phyloP scores from a whole-genome alignment of 306 rosid genomes.

The Cucurbita maxima region DNA sequence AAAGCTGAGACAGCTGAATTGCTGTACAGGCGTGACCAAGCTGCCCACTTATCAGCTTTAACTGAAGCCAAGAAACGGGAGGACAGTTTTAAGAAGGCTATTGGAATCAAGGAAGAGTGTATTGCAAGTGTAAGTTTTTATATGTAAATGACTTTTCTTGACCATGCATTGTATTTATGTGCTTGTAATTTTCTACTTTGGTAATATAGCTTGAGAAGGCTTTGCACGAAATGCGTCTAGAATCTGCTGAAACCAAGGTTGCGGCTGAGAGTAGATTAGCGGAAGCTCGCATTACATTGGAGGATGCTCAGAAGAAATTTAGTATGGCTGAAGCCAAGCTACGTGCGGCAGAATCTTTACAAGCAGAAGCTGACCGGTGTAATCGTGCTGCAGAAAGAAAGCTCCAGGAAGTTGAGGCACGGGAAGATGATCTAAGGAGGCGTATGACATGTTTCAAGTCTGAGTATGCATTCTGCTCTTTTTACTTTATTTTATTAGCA shows the following conservation, averaged over 20 bases:
- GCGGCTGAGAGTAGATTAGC: constrained; percentile 65
- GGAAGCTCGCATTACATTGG: constrained; percentile 51
- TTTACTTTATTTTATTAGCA: background rate
- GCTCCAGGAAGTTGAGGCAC: constrained; percentile 76
- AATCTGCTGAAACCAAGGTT: constrained; percentile 89
- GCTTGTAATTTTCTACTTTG: background rate
- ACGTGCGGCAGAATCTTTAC: constrained; percentile 60
- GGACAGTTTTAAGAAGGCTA: constrained; percentile 57
- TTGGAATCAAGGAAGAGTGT: constrained; percentile 82
- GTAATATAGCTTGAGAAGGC: constrained; percentile 74
- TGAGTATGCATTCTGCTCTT: constrained; percentile 38
- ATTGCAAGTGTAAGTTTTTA: constrained; percentile 64
- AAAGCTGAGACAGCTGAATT: constrained; percentile 50
- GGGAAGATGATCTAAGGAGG: constrained; percentile 84
- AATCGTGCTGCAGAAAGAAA: constrained; percentile 65
- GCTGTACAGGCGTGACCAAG: constrained; percentile 47
- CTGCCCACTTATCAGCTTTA: constrained; percentile 37
- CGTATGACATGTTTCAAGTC: constrained; percentile 53
- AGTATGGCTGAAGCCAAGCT: constrained; percentile 58
- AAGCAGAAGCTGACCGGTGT: constrained; percentile 56
- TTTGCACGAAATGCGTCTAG: constrained; percentile 79
- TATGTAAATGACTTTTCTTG: background rate
- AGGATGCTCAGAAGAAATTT: constrained; percentile 52
- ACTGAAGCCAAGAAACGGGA: constrained; percentile 71
- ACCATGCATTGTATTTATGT: background rate